Conservation (phyloP, 1,284 basidiomycete genomes). For the Dichomitus squalens region DNA sequence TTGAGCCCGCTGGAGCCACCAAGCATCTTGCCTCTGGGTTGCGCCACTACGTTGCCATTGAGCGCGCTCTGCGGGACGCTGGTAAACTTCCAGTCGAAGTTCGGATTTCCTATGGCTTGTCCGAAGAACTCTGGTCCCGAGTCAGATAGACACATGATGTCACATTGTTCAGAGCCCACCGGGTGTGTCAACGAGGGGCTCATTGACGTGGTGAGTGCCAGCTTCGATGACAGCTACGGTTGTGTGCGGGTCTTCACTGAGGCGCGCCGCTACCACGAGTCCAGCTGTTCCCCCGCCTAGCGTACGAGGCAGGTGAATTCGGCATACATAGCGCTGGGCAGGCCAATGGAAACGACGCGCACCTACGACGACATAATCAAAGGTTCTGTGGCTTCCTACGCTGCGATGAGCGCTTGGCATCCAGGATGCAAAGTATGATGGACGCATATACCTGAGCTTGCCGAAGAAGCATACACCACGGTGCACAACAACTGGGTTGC, state of each 20-base stretch:
- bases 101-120: constrained; percentile 14
- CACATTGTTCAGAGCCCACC: background rate
- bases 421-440: background rate
- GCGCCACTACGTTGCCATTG: background rate
- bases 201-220: constrained; percentile 15
- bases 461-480: too few species aligned
- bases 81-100: constrained; percentile 20
- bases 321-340: background rate
- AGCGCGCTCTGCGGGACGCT: constrained; percentile 16
- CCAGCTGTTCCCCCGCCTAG: constrained; percentile 9
- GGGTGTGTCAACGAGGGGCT: constrained; percentile 20
- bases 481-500: too few species aligned
- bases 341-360: background rate
- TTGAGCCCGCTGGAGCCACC: constrained; percentile 27
- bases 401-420: background rate
- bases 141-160: background rate
- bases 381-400: background rate
- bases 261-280: constrained; percentile 6
- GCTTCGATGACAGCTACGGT: constrained; percentile 24
- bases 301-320: background rate
- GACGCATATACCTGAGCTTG: background rate
- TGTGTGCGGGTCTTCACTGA: constrained; percentile 12
- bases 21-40: constrained; percentile 24
- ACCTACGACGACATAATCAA: constrained; percentile 9
- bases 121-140: constrained; percentile 5